These are phyloP conservation scores for Fusarium sublunatum DNA, from an alignment of 2,329 filamentous ascomycete genomes.

Conservation along the genomic window DNA sequence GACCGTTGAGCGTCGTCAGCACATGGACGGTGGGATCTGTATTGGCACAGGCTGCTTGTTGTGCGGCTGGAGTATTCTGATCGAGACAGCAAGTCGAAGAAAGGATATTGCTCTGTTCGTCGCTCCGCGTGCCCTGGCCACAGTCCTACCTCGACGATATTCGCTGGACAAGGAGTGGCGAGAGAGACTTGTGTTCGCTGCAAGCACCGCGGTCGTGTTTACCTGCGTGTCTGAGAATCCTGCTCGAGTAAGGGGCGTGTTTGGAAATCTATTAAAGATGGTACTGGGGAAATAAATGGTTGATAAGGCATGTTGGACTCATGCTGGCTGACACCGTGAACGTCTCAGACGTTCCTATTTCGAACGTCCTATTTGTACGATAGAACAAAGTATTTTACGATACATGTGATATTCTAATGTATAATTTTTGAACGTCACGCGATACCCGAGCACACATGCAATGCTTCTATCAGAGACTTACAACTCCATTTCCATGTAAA, in stretches of 20 bases:
- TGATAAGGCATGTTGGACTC: background rate
- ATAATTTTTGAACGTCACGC: constrained; percentile 13
- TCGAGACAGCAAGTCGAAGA: constrained; percentile 73
- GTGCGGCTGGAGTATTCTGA: constrained; percentile 84
- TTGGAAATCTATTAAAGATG: constrained; percentile 69
- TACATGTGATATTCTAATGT: constrained; percentile 16
- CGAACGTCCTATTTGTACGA: background rate
- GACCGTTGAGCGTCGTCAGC: constrained; percentile 59
- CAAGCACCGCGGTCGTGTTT: constrained; percentile 76
- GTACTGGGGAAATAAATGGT: constrained; percentile 57
- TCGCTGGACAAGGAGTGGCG: constrained; percentile 70
- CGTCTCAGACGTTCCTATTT: background rate
- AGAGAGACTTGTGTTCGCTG: constrained; percentile 73
- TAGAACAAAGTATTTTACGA: background rate
- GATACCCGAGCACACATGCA: background rate
- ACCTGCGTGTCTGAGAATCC: constrained; percentile 73
- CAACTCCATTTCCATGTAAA: constrained; percentile 19
- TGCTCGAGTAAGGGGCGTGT: constrained; percentile 72
- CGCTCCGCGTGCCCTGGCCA: constrained; percentile 79
- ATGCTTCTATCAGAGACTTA: background rate
- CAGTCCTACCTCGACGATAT: constrained; percentile 78
- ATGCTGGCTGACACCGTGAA: background rate
- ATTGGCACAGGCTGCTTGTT: constrained; percentile 77
- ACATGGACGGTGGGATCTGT: constrained; percentile 72
- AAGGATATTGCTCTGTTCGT: constrained; percentile 86